These are phyloP conservation scores for Gamsiella multidivaricata DNA, from an alignment of 192 early-diverging fungal species.

Conservation along the genomic window DNA sequence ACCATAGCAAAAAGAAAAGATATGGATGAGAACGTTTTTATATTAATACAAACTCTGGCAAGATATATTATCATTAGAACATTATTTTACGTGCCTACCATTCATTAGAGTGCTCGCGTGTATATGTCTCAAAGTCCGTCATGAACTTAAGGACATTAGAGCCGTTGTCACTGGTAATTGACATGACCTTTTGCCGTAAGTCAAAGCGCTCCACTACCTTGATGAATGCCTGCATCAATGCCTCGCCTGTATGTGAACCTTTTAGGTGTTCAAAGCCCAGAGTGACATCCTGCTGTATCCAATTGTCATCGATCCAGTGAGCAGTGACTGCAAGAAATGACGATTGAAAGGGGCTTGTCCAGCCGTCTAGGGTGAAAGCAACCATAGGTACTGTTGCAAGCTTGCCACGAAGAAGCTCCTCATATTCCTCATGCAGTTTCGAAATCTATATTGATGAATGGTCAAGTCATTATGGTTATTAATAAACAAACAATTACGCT, in stretches of 20 bases:
- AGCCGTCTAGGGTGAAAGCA: slow-evolving; percentile 22
- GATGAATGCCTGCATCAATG: slow-evolving; percentile 8
- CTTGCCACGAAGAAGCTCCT: not conserved
- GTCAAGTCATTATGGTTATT: not conserved
- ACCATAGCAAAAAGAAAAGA: not conserved
- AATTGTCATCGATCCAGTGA: slow-evolving; percentile 28
- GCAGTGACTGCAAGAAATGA: slow-evolving; percentile 15
- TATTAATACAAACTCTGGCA: no score
- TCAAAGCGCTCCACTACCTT: slow-evolving; percentile 23
- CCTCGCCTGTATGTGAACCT: slow-evolving; percentile 17
- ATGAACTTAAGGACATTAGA: slow-evolving; percentile 21
- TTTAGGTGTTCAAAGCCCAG: slow-evolving; percentile 27
- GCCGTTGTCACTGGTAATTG: slow-evolving; percentile 29
- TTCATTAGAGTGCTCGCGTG: not conserved
- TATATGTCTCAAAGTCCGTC: not conserved
- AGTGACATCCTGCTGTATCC: slow-evolving; percentile 14
- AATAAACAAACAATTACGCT: not conserved
- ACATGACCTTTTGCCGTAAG: slow-evolving; percentile 16
- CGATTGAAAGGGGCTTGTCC: slow-evolving; percentile 24
- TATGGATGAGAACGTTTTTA: not conserved
- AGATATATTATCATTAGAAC: not conserved
- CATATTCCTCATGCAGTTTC: not conserved
- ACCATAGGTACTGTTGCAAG: not conserved
- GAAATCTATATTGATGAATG: slow-evolving; percentile 4
- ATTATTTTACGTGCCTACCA: not conserved